These are phyloP conservation scores for Coemansia sp. DNA, from an alignment of 192 early-diverging fungal genomes.

Conservation along the genomic window DNA sequence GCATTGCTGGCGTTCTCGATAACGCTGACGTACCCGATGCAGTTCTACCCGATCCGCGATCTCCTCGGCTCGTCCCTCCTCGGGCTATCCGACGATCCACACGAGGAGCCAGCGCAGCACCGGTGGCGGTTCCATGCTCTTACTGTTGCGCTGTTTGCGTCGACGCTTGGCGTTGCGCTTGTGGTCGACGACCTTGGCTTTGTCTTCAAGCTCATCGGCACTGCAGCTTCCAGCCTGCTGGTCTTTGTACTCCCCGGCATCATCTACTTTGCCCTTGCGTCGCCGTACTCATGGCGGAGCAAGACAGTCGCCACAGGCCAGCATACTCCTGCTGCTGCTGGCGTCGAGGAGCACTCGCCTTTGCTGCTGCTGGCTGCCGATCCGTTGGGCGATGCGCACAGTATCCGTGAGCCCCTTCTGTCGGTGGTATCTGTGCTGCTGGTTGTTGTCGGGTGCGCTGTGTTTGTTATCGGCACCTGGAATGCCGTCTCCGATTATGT, in stretches of 20 bases:
- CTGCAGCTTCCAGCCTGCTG: slow-evolving; percentile 41
- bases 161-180: slow-evolving; percentile 34
- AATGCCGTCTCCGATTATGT: slow-evolving; percentile 28
- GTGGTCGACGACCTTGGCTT: slow-evolving; percentile 43
- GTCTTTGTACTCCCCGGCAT: slow-evolving; percentile 44
- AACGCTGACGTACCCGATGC: slow-evolving; percentile 61
- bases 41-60: slow-evolving; percentile 53
- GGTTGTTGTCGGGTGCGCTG: slow-evolving; percentile 24
- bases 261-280: slow-evolving; percentile 40
- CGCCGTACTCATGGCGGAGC: slow-evolving; percentile 20
- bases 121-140: slow-evolving; percentile 17
- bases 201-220: slow-evolving; percentile 54
- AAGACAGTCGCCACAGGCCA: background rate
- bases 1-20: slow-evolving; percentile 61
- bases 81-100: slow-evolving; percentile 15
- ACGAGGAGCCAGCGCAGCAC: background rate
- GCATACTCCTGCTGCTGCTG: background rate
- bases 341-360: background rate
- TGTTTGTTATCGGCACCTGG: slow-evolving; percentile 49
- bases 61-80: slow-evolving; percentile 16
- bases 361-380: slow-evolving; percentile 3
- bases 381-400: slow-evolving; percentile 5
- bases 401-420: slow-evolving; percentile 29
- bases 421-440: slow-evolving; percentile 23
- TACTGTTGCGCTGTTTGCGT: slow-evolving; percentile 28